These are phyloP conservation scores for Epithele typhae DNA, from an alignment of 768 basidiomycete species.

Conservation along the genomic window DNA sequence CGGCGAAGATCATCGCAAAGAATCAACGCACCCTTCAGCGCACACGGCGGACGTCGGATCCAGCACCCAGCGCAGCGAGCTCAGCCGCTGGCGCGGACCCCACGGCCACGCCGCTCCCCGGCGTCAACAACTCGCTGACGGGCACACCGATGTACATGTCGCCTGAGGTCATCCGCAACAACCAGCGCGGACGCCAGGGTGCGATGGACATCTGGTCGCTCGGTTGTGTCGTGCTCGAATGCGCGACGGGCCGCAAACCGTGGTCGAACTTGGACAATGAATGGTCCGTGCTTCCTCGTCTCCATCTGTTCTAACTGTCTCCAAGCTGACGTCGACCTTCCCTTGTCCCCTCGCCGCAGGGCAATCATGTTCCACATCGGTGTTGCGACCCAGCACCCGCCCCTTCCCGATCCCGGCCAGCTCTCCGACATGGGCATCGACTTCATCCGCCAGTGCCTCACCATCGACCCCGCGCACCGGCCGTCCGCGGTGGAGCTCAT, in stretches of 20 bases:
- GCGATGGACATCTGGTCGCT: slow-evolving; percentile 99
- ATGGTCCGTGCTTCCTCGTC: slow-evolving; percentile 56
- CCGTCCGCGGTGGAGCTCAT: slow-evolving; percentile 85
- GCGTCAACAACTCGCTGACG: slow-evolving; percentile 78
- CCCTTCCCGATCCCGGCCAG: slow-evolving; percentile 87
- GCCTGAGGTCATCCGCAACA: slow-evolving; percentile 96
- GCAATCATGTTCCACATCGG: slow-evolving; percentile 99
- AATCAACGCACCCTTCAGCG: slow-evolving; percentile 78
- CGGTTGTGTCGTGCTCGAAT: slow-evolving; percentile 96
- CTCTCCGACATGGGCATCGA: slow-evolving; percentile 85
- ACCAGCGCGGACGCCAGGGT: slow-evolving; percentile 80
- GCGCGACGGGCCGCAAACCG: slow-evolving; percentile 93
- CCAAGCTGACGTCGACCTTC: background rate
- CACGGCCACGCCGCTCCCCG: slow-evolving; percentile 28
- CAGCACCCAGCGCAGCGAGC: slow-evolving; percentile 35
- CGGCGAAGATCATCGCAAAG: slow-evolving; percentile 92
- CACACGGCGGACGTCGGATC: slow-evolving; percentile 44
- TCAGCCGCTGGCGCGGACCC: slow-evolving; percentile 31
- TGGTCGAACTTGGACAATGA: slow-evolving; percentile 99
- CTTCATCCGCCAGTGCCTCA: slow-evolving; percentile 91
- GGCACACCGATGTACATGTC: slow-evolving; percentile 99
- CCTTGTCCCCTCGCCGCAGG: slow-evolving; percentile 42
- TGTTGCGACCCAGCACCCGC: slow-evolving; percentile 93
- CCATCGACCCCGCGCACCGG: slow-evolving; percentile 77
- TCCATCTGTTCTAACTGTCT: background rate